A percentile compares a stretch with the other conserved stretches of the same genome.
These are phyloP conservation scores for Strobilomyces echinocephalus DNA, from an alignment of 768 basidiomycete species.

Conservation along the genomic window DNA sequence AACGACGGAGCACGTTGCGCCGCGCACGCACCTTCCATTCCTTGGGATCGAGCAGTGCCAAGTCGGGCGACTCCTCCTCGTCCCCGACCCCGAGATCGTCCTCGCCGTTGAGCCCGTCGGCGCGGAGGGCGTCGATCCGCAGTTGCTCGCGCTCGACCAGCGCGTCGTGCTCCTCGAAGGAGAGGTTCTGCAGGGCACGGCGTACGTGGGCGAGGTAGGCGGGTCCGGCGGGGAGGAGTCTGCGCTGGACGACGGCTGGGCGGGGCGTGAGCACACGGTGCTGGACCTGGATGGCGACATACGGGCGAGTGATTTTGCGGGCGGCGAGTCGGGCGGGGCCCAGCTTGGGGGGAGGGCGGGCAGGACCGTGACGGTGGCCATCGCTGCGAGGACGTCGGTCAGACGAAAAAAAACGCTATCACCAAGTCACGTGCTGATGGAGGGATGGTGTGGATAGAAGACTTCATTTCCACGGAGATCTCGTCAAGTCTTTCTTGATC, in stretches of 20 bases:
- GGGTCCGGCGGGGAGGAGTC: constrained; percentile 78
- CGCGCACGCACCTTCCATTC: constrained; percentile 90
- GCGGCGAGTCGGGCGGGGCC: constrained; percentile 12
- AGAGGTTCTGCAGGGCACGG: constrained; percentile 66
- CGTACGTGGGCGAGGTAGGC: constrained; percentile 83
- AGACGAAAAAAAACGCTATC: neutral
- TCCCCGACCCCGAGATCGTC: constrained; percentile 92
- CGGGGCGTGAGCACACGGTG: constrained; percentile 4
- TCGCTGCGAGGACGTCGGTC: neutral
- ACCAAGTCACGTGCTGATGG: constrained; percentile 14
- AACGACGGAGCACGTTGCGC: too few species aligned
- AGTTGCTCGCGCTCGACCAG: constrained; percentile 50
- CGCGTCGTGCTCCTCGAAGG: constrained; percentile 81
- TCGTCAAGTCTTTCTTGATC: neutral
- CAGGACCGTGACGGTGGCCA: constrained; percentile 25
- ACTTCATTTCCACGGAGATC: neutral
- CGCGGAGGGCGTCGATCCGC: constrained; percentile 47
- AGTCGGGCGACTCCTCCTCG: constrained; percentile 71
- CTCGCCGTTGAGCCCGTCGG: constrained; percentile 46
- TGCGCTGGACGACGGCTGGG: constrained; percentile 36
- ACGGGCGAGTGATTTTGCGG: constrained; percentile 25
- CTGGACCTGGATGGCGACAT: constrained; percentile 5
- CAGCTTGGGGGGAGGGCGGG: constrained; percentile 25
- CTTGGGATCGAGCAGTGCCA: constrained; percentile 84
- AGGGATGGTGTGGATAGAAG: neutral